These are phyloP conservation scores for Sporothrix curviconia DNA, from an alignment of 2,329 filamentous ascomycete species.

Conservation along the genomic window DNA sequence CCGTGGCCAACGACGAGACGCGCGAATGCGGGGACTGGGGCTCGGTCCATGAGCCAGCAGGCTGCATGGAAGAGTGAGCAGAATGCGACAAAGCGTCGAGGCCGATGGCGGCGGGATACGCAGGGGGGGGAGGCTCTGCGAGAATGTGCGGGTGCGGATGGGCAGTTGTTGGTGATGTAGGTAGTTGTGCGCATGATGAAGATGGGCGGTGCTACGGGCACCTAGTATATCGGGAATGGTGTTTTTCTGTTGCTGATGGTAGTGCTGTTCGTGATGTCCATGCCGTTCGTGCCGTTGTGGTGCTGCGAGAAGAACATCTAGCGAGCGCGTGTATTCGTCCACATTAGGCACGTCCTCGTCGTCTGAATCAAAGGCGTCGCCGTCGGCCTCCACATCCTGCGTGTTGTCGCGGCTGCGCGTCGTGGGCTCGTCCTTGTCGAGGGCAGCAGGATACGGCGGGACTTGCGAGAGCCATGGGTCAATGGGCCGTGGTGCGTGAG, in stretches of 20 bases:
- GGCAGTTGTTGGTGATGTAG: conserved; percentile 9
- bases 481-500: conserved; percentile 8
- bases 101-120: background rate
- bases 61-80: conserved; percentile 5
- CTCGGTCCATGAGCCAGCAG: conserved; percentile 5
- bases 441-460: background rate
- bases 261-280: background rate
- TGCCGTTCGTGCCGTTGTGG: background rate
- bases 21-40: conserved; percentile 11
- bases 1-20: background rate
- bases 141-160: conserved; percentile 1
- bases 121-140: background rate
- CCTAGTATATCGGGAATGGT: background rate
- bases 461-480: conserved; percentile 17
- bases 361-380: background rate
- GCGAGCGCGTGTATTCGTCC: conserved; percentile 19
- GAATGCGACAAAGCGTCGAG: background rate
- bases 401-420: background rate
- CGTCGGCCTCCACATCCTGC: background rate
- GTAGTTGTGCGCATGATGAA: conserved; percentile 8
- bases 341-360: background rate
- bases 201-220: background rate
- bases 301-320: conserved; percentile 12
- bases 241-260: background rate
- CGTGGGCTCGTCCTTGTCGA: background rate